Evolutionary conservation across 1,284 basidiomycete genomes (phyloP).

Genomic region (Sanghuangporus sanghuang): DNA sequence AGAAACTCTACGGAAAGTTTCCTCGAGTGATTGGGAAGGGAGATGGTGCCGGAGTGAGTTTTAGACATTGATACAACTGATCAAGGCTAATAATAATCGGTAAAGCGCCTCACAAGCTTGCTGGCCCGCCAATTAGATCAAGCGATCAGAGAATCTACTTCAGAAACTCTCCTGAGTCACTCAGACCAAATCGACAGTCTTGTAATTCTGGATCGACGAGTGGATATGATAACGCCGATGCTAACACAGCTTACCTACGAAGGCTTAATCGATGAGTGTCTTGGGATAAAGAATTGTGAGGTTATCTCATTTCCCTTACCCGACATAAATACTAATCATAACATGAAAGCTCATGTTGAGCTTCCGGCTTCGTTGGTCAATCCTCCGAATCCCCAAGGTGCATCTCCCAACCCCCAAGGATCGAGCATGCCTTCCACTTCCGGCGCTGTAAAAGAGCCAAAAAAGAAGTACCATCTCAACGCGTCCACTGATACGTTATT

Average conservation of each 20-base stretch:
- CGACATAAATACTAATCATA: background rate
- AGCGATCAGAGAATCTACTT: constrained; percentile 29
- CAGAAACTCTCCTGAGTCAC: constrained; percentile 36
- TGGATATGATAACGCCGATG: constrained; percentile 95
- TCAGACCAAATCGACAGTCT: constrained; percentile 78
- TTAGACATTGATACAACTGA: constrained; percentile 9
- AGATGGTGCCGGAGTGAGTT: constrained; percentile 77
- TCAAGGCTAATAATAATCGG: background rate
- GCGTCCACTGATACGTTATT: constrained; percentile 79
- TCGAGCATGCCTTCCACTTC: constrained; percentile 40
- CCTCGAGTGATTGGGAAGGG: constrained; percentile 94
- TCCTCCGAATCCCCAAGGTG: constrained; percentile 29
- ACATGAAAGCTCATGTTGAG: constrained; percentile 76
- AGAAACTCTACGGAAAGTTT: constrained; percentile 85
- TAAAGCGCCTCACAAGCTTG: constrained; percentile 72
- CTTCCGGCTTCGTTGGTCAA: constrained; percentile 77
- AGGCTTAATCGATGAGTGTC: constrained; percentile 92
- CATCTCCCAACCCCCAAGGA: constrained; percentile 33
- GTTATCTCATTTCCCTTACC: constrained; percentile 2
- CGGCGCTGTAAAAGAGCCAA: constrained; percentile 64
- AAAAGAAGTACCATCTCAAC: constrained; percentile 84
- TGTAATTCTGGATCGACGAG: constrained; percentile 84
- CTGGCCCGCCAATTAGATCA: constrained; percentile 57
- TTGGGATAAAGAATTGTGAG: constrained; percentile 87
- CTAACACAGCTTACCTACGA: constrained; percentile 97